Percentiles rank a stretch among this genome's conserved stretches.
These are phyloP conservation scores for Candida tropicalis DNA, from an alignment of 1,139 yeast genomes.

Conservation along the genomic window DNA sequence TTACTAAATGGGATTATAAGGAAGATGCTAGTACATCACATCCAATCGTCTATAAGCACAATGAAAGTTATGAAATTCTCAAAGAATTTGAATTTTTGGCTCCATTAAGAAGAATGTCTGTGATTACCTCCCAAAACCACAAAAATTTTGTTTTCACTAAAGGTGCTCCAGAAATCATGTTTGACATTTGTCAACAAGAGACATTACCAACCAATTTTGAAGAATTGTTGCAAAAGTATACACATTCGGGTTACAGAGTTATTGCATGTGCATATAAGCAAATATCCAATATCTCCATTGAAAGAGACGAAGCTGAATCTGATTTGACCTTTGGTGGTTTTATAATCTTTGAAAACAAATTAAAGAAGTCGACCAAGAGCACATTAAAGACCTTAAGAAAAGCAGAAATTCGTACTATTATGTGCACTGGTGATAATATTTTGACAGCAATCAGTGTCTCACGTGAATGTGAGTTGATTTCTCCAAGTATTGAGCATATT, in stretches of 20 bases:
- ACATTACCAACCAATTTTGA: slow-evolving; percentile 77
- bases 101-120: slow-evolving; percentile 88
- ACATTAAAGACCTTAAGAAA: slow-evolving; percentile 59
- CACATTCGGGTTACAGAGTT: slow-evolving; percentile 92
- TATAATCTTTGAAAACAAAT: slow-evolving; percentile 87
- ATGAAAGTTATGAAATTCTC: slow-evolving; percentile 53
- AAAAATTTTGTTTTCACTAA: slow-evolving; percentile 55
- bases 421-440: slow-evolving; percentile 98
- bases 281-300: slow-evolving; percentile 17
- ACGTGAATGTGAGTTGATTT: slow-evolving; percentile 73
- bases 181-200: slow-evolving; percentile 68
- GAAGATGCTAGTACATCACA: slow-evolving; percentile 53
- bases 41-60: slow-evolving; percentile 31
- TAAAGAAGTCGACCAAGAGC: slow-evolving; percentile 66
- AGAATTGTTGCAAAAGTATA: slow-evolving; percentile 75
- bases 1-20: slow-evolving; percentile 72
- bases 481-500: slow-evolving; percentile 45
- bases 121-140: slow-evolving; percentile 52
- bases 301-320: slow-evolving; percentile 66
- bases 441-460: slow-evolving; percentile 95
- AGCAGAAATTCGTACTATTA: slow-evolving; percentile 80
- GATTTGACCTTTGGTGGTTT: slow-evolving; percentile 80
- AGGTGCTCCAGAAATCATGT: slow-evolving; percentile 90
- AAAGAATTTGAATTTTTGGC: slow-evolving; percentile 86
- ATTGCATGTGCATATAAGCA: slow-evolving; percentile 87